Evolutionary conservation across 805 yeast species (phyloP).

Genomic region (Martiniozyma abietophila): DNA sequence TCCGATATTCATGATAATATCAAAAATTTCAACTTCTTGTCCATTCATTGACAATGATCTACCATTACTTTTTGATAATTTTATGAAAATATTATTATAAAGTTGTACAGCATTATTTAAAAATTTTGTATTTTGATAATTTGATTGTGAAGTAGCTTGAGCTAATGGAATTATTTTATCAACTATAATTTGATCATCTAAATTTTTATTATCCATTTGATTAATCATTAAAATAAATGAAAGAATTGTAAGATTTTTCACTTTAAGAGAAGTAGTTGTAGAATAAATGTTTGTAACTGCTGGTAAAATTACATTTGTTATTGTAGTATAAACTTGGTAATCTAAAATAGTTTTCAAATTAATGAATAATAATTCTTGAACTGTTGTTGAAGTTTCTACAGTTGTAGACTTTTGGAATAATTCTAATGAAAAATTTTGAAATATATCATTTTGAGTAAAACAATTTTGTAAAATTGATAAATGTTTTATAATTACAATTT

Average conservation of each 20-base stretch:
- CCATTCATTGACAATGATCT: slow-evolving; percentile 18
- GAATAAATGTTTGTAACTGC: slow-evolving; percentile 62
- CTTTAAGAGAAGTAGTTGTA: slow-evolving; percentile 73
- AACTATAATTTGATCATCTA: slow-evolving; percentile 61
- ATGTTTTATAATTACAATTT: slow-evolving; percentile 24
- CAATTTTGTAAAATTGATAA: slow-evolving; percentile 21
- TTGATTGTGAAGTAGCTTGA: slow-evolving; percentile 26
- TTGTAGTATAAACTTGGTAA: slow-evolving; percentile 37
- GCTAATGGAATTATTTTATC: slow-evolving; percentile 81
- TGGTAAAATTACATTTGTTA: slow-evolving; percentile 73
- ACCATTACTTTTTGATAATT: slow-evolving; percentile 16
- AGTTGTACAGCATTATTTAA: slow-evolving; percentile 22
- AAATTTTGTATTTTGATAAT: slow-evolving; percentile 20
- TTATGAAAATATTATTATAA: slow-evolving; percentile 23
- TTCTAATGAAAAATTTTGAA: slow-evolving; percentile 22
- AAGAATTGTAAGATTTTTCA: slow-evolving; percentile 59
- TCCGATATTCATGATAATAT: slow-evolving; percentile 24
- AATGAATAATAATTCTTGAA: slow-evolving; percentile 28
- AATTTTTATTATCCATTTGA: slow-evolving; percentile 34
- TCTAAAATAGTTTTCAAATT: slow-evolving; percentile 22
- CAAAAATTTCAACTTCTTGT: slow-evolving; percentile 20
- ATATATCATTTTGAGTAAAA: slow-evolving; percentile 19
- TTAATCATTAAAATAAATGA: slow-evolving; percentile 48
- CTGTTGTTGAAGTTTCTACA: slow-evolving; percentile 9
- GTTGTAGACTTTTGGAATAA: slow-evolving; percentile 25